These are phyloP conservation scores for Pichia kluyveri DNA, from an alignment of 805 yeast species.

Conservation along the genomic window DNA sequence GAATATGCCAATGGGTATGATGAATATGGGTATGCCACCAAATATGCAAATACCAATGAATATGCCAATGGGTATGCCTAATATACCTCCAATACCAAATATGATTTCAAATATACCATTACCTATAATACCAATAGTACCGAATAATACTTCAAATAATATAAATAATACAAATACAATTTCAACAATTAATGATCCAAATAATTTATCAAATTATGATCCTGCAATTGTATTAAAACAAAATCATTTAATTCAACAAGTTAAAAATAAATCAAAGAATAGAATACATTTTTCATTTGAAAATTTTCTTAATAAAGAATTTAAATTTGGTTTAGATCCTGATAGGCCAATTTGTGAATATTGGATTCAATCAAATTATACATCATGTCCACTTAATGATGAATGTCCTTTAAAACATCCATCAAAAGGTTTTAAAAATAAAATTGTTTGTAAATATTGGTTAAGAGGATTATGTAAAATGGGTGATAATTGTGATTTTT, in stretches of 20 bases:
- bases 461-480: slow-evolving; percentile 93
- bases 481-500: slow-evolving; percentile 91
- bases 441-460: slow-evolving; percentile 98
- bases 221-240: slow-evolving; percentile 11
- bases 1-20: neutral
- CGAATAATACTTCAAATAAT: neutral
- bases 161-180: neutral
- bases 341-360: slow-evolving; percentile 82
- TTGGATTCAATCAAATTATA: slow-evolving; percentile 46
- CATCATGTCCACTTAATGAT: slow-evolving; percentile 75
- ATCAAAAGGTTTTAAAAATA: slow-evolving; percentile 51
- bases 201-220: neutral
- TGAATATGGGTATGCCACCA: neutral
- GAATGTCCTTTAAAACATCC: slow-evolving; percentile 79
- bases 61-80: neutral
- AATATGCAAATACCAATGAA: neutral
- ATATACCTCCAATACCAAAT: no score
- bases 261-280: slow-evolving; percentile 5
- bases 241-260: slow-evolving; percentile 12
- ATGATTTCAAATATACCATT: no score
- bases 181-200: neutral
- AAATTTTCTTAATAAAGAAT: slow-evolving; percentile 72
- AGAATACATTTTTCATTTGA: slow-evolving; percentile 51
- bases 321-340: slow-evolving; percentile 75
- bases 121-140: no score